Base-by-base conservation (phyloP, 228 moss, liverwort and hornwort genomes). In the Sphagnum magellanicum region DNA sequence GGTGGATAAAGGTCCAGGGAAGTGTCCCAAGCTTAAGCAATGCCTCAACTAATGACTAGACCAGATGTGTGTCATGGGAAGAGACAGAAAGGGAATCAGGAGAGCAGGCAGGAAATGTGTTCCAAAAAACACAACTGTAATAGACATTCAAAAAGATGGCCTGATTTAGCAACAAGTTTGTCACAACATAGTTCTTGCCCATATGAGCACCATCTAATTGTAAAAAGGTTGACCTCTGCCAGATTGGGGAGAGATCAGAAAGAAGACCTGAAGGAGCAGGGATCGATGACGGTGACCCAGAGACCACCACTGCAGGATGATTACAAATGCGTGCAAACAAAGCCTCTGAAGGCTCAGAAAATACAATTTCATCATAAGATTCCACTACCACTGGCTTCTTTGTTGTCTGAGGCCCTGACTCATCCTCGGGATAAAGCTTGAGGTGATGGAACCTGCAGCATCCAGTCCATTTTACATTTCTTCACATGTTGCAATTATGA, bases 321-420 rank as follows among this genome's bases (percentile, higher is more conserved):
- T 81, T 87, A 7, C 79, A 82, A 17, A 90, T 66, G 9, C 93
- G 90, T 63, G 77, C 83, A 79, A 90, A 98, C 16, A 93, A 92
- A 10, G 98, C 89, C 72, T 98, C 98, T 61, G 91, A 85, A 59
- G 98, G 98, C 67, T 98, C 98, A 59, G 89, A 82, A 50, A 98
- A 76, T 48, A 98, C 93, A 74, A 98, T 90, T 80, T 98, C 98
- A 72, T 98, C 98, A 63, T 93, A 98, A 0, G 93, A 74, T 79
- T 98, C 98, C 72, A 98, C 89, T 5, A 93, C 90, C 61, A 98
- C 94, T 67, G 98, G 98, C 75, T 98, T 98, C 69, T 98, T 98
- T 0, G 92, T 98, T 66, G 83, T 92, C 62, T 98, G 98, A 47
- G 87, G 98, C 58, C 90, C 86, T 63, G 93, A 79, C 68, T 98